Evolutionary conservation across 2,329 filamentous ascomycete genomes (phyloP), one percentile per base, ranked within the genome.

Genomic region (Cercospora brassicicola): DNA sequence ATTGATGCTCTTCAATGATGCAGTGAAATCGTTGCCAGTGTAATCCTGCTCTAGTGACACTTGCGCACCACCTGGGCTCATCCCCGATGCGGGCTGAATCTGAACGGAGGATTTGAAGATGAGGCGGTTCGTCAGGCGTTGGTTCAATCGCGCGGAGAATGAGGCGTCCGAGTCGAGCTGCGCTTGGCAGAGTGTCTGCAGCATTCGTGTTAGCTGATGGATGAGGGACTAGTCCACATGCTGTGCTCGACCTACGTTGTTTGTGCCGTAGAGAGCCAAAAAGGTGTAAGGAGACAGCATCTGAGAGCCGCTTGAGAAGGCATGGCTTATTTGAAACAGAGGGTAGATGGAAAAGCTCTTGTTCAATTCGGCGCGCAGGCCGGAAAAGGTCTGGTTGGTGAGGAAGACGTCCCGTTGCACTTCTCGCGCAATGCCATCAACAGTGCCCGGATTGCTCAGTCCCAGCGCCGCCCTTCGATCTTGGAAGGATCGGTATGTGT

Each of bases 1-100:
- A 84, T 98, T 98, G 78, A 98, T 88, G 77, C 93, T 90, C 85
- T 98, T 99, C 75, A 99, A 78, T 51, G 92, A 94, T 26, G 93
- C 93, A 55, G 91, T 94, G 83, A 99, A 99, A 82, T 99, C 95
- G 76, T 88, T 85, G 78, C 95, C 95, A 23, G 89, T 91, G 83
- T 97, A 98, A 83, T 99, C 95, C 80, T 96, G 93, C 81, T 99
- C 95, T 79, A 97, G 87, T 78, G 96, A 93, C 69, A 95, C 86
- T 88, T 98, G 94, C 76, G 94, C 91, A 82, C 94, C 93, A 71
- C 87, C 86, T 59, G 86, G 88, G 73, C 89, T 90, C 33, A 73
- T 72, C 65, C 74, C 74, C 60, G 76, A 76, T 23, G 76, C 69
- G 62, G 91, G 89, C 73, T 92, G 89, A 76, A 97, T 90, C 82